Evolutionary conservation across 306 rosid species (phyloP).

Genomic region (Cicer chorassanicum): DNA sequence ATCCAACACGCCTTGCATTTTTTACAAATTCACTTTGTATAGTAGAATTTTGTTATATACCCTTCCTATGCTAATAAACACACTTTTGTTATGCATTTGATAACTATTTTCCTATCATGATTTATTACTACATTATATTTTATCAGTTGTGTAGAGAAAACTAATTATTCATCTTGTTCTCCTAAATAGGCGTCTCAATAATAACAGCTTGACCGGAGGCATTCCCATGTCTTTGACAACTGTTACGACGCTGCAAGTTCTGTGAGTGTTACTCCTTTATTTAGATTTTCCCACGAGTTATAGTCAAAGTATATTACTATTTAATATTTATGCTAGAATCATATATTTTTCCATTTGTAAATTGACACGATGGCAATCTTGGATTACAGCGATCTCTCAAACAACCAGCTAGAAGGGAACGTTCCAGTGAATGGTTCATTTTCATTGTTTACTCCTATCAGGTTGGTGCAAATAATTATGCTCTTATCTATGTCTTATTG

Average conservation of each 20-base stretch:
- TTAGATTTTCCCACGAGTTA: conserved; percentile 37
- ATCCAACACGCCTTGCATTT: conserved; percentile 13
- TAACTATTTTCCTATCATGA: conserved; percentile 30
- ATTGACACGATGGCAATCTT: conserved; percentile 41
- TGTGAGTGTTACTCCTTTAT: conserved; percentile 65
- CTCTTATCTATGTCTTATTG: conserved; percentile 25
- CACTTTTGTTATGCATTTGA: neutral
- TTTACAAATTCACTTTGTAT: conserved; percentile 14
- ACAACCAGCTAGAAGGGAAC: conserved; percentile 63
- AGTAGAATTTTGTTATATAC: conserved; percentile 11
- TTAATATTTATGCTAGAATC: conserved; percentile 19
- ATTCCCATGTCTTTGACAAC: conserved; percentile 70
- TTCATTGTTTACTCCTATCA: conserved; percentile 84
- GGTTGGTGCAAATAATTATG: conserved; percentile 54
- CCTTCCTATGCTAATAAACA: neutral
- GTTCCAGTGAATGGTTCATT: conserved; percentile 84
- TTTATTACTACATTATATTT: conserved; percentile 21
- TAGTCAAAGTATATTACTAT: neutral
- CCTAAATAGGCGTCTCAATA: conserved; percentile 89
- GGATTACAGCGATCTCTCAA: conserved; percentile 85
- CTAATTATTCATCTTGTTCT: conserved; percentile 50
- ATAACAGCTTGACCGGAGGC: conserved; percentile 72
- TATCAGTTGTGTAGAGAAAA: conserved; percentile 36
- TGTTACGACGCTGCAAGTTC: conserved; percentile 73
- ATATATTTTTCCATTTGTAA: conserved; percentile 37